phyloP scores from a whole-genome alignment of 2,329 filamentous ascomycete genomes.

The Botryosphaeria dothidea region DNA sequence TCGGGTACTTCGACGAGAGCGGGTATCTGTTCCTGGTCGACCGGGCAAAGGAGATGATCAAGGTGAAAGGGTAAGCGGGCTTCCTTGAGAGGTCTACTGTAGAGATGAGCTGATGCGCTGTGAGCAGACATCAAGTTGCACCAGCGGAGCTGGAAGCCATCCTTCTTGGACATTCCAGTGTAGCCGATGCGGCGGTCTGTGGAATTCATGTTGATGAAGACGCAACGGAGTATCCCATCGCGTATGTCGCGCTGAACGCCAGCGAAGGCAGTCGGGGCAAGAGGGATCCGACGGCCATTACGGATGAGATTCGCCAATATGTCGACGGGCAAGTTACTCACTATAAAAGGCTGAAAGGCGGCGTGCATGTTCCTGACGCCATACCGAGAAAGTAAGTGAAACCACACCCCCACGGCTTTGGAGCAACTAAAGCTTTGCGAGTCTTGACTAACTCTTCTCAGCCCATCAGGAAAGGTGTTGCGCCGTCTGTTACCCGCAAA shows the following conservation, averaged over 20 bases:
- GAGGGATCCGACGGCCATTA: background rate
- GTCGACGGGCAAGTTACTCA: conserved; percentile 31
- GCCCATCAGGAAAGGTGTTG: conserved; percentile 31
- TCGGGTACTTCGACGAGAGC: conserved; percentile 5
- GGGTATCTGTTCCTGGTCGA: conserved; percentile 1
- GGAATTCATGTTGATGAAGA: conserved; percentile 28
- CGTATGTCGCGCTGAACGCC: conserved; percentile 25
- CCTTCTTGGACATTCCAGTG: conserved; percentile 28
- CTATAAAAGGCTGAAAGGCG: conserved; percentile 34
- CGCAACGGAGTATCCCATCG: conserved; percentile 33
- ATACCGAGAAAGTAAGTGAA: conserved; percentile 28
- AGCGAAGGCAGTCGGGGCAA: background rate
- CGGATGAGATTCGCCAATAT: conserved; percentile 26
- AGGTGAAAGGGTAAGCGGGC: background rate
- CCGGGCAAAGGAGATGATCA: conserved; percentile 15
- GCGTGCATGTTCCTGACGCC: conserved; percentile 27
- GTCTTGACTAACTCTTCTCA: background rate
- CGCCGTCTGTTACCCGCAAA: conserved; percentile 26
- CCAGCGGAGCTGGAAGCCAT: conserved; percentile 36
- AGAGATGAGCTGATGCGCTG: background rate
- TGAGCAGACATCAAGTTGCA: conserved; percentile 29
- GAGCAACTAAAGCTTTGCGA: no score
- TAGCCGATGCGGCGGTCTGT: conserved; percentile 35
- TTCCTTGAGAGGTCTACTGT: no score
- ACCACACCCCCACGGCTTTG: no score